These are phyloP conservation scores for Candida alai DNA, from an alignment of 805 yeast species.

Conservation along the genomic window DNA sequence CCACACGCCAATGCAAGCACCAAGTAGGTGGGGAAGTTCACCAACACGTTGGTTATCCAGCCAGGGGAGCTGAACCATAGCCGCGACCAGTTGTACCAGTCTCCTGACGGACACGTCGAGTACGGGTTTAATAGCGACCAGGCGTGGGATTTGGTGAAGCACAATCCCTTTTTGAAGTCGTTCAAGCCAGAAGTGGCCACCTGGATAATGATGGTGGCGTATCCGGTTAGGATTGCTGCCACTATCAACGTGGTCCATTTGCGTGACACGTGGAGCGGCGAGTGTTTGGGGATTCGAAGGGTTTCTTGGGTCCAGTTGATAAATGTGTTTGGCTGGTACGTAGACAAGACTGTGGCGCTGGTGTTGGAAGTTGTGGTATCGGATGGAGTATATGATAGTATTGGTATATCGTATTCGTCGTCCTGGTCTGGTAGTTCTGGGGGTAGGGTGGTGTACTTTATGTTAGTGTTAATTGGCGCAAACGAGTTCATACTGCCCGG, in stretches of 20 bases:
- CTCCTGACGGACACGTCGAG: slow-evolving; percentile 39
- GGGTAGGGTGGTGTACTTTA: no score
- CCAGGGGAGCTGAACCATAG: slow-evolving; percentile 22
- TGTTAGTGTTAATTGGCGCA: no score
- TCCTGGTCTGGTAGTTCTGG: no score
- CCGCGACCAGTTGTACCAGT: slow-evolving; percentile 37
- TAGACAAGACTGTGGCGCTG: not conserved
- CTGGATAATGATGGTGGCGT: slow-evolving; percentile 47
- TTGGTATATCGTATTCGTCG: no score
- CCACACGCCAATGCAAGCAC: slow-evolving; percentile 23
- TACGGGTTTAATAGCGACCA: slow-evolving; percentile 43
- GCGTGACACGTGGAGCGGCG: slow-evolving; percentile 15
- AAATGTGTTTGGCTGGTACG: slow-evolving; percentile 38
- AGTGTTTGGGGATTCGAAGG: slow-evolving; percentile 11
- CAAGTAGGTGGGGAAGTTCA: slow-evolving; percentile 36
- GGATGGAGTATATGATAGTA: not conserved
- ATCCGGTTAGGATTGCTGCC: slow-evolving; percentile 46
- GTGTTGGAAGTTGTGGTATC: not conserved
- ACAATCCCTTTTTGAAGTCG: slow-evolving; percentile 51
- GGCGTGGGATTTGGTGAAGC: slow-evolving; percentile 33
- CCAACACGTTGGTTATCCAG: slow-evolving; percentile 15
- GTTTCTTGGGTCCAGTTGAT: slow-evolving; percentile 55
- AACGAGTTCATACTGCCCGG: no score
- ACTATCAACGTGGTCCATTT: slow-evolving; percentile 49
- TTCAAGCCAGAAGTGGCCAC: slow-evolving; percentile 47